Base-by-base conservation (phyloP, 768 basidiomycete genomes). In the Tylopilus vinaceipallidus region DNA sequence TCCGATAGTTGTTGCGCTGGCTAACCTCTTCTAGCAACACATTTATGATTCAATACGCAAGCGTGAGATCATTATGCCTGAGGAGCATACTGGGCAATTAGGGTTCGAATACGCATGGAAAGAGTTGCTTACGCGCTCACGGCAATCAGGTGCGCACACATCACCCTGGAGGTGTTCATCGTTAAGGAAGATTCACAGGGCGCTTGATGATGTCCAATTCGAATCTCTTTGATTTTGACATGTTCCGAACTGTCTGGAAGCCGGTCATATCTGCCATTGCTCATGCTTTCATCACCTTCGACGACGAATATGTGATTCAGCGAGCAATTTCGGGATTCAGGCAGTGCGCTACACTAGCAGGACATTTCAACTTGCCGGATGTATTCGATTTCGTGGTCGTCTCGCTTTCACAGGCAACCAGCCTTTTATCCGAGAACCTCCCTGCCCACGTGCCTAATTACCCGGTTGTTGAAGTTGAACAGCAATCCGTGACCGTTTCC, bases 91-190 rank as follows among this genome's bases (percentile, higher is more conserved):
- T 9, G 97, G 95, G 2, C 91, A 92, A 63, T 79, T 95, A 38
- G 97, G 97, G 9, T 99, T 99, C 65, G 97, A 98, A 59, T 97
- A 95, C 65, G 95, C 97, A 16, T 99, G 97, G 97, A 98, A 97
- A 65, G 94, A 98, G 58, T 75, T 99, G 10, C 77, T 98, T 32
- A 70, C 84, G 27, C 81, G 97, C 27, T 83, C 94, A 38, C 78
- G 84, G 48, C 84, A 83, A 64, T 82, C 91, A 52, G 91, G 93
- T 88, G 51, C 36, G 78, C 62, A 33, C 9, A 12, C 50, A 27
- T 40, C 45, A 43, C 51, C 23, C 17, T 58, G 36, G 23, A 32
- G 35, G 34, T 38, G 34, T 50, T 37, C 29, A 23, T 19, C 23
- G 23, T 34, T 57, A 40, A 54, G 39, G n/a, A 58, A 86, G 82